Evolutionary conservation across 352 stramenopile genomes (phyloP), one percentile per base, ranked within the genome.

Genomic region (Globisporangium spinosum): DNA sequence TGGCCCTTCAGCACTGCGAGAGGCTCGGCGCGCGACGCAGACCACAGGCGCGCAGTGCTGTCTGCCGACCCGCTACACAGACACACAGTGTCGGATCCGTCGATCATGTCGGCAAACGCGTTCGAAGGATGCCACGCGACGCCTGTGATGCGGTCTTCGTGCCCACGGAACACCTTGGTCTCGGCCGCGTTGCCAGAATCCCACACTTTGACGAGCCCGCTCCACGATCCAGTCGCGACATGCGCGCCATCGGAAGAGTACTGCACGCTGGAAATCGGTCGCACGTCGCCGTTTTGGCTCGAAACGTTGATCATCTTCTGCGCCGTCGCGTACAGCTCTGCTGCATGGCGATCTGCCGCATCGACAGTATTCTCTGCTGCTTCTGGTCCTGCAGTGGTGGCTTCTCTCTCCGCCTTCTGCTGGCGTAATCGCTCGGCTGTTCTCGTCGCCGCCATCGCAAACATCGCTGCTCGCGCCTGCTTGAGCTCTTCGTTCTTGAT

Each of bases 221-320:
- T 98, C 93, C 94, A 98, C 49, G 94, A 97, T 0, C 91, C 97
- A 1, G 95, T 98, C 7, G 89, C 86, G 5, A 95, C 73, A 62
- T 88, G 74, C 35, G 74, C 75, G 12, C 78, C 80, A 69, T 96
- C 84, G 15, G 67, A 66, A 0, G 87, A 85, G 71, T 80, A 95
- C 38, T 78, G 67, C 25, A 95, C 84, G 40, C 67, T 77, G n/a
- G 92, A 86, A 8, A 99, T 73, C 15, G 95, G 93, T 25, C 97
- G 78, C 25, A 94, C 87, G 74, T 98, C 97, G 34, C 89, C 97
- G 71, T 98, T 98, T 69, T 99, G 97, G 71, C 94, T 98, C 47
- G 89, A 90, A 58, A 97, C 76, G 62, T 98, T 90, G 6, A 82
- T 81, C 73, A 98, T 90, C 62, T 85, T 84, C 29, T 82, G 57